Percentiles rank a stretch among this genome's conserved stretches.
These are phyloP conservation scores for Podospora pseudoanserina DNA, from an alignment of 495 filamentous ascomycete species.

Conservation along the genomic window DNA sequence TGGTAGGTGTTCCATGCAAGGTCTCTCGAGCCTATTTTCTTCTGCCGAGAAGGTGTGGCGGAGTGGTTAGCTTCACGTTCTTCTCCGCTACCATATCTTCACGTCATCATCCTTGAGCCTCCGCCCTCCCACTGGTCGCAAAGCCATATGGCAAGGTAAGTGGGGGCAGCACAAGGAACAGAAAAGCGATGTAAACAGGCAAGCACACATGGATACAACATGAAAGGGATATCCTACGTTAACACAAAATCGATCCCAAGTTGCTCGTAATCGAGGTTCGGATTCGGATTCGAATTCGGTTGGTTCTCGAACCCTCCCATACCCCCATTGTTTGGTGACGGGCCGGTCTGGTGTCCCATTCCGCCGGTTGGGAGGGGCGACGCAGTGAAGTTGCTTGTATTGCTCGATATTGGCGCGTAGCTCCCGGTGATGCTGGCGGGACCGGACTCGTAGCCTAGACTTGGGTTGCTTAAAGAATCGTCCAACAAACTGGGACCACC, in stretches of 20 bases:
- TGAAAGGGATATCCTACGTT: conserved; percentile 70
- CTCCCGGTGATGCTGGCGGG: conserved; percentile 54
- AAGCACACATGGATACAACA: conserved; percentile 63
- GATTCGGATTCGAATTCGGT: conserved; percentile 39
- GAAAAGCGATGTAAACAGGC: not conserved
- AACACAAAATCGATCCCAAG: conserved; percentile 94
- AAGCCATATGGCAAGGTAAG: not conserved
- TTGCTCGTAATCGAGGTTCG: conserved; percentile 73
- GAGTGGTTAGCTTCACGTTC: conserved; percentile 21
- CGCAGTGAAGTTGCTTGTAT: conserved; percentile 32
- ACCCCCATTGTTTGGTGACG: conserved; percentile 23
- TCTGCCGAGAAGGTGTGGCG: conserved; percentile 14
- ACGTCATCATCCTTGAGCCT: not conserved
- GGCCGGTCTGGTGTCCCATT: conserved; percentile 26
- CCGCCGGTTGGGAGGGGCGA: conserved; percentile 33
- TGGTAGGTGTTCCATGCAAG: conserved; percentile 92
- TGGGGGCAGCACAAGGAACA: conserved; percentile 16
- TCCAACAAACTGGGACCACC: conserved; percentile 42
- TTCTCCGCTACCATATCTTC: not conserved
- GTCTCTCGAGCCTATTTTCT: conserved; percentile 74
- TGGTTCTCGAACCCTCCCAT: conserved; percentile 18
- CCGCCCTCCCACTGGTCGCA: not conserved
- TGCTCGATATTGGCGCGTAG: conserved; percentile 36
- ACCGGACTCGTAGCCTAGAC: conserved; percentile 49
- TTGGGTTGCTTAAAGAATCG: conserved; percentile 44